These are phyloP conservation scores for Tetramitus jugosus DNA, from an alignment of 208 protist species.

Conservation along the genomic window DNA sequence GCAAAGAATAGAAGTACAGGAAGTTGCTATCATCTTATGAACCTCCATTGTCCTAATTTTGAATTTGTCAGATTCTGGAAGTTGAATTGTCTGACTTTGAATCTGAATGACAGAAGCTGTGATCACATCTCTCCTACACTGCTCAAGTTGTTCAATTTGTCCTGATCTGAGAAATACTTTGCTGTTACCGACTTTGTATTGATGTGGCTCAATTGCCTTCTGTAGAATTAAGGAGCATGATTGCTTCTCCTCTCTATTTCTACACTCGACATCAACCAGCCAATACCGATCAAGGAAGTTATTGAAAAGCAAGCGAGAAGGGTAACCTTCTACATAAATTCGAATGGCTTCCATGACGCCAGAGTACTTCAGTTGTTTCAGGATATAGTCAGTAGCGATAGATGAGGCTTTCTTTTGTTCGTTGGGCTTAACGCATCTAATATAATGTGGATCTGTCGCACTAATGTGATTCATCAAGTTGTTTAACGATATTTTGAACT, in stretches of 20 bases:
- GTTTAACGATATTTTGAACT: slow-evolving; percentile 4
- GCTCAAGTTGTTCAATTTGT: too few relatives aligned
- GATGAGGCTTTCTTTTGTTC: slow-evolving; percentile 31
- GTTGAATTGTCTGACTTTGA: too few relatives aligned
- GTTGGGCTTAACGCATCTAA: slow-evolving; percentile 52
- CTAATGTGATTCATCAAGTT: slow-evolving; percentile 27
- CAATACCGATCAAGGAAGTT: slow-evolving; percentile 42
- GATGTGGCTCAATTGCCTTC: slow-evolving; percentile 27
- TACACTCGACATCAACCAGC: slow-evolving; percentile 2
- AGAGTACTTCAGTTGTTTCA: slow-evolving; percentile 43
- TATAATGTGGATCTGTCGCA: slow-evolving; percentile 40
- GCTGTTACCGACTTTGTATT: slow-evolving; percentile 54
- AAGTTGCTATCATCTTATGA: too few relatives aligned
- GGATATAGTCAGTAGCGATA: slow-evolving; percentile 38
- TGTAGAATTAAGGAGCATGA: slow-evolving; percentile 4
- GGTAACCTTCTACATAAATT: slow-evolving; percentile 46
- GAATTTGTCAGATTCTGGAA: too few relatives aligned
- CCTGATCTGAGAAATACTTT: slow-evolving; percentile 68
- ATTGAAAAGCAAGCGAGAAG: slow-evolving; percentile 39
- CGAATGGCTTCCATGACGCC: slow-evolving; percentile 49
- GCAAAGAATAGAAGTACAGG: too few relatives aligned
- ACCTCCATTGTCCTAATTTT: too few relatives aligned
- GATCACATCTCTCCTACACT: too few relatives aligned
- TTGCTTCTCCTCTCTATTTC: slow-evolving; percentile 24
- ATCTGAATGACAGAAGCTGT: too few relatives aligned